phyloP scores from a whole-genome alignment of 257 asterid genomes.

The Handroanthus guayacan region DNA sequence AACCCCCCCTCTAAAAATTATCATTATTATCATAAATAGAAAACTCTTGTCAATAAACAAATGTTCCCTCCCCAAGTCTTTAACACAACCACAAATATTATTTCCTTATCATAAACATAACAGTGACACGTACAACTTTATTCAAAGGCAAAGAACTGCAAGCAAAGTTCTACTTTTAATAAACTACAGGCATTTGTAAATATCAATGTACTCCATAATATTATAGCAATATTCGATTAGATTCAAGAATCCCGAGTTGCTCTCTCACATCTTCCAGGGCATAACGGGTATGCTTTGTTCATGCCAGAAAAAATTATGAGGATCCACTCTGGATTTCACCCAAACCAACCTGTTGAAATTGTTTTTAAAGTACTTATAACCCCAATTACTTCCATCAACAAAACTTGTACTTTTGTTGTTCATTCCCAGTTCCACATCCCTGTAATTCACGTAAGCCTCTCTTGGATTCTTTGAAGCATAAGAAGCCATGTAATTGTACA shows the following conservation, averaged over 20 bases:
- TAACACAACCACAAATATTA: too few relatives aligned
- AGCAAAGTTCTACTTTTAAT: too few relatives aligned
- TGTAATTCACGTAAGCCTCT: background rate
- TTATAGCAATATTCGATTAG: background rate
- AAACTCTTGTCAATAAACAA: too few relatives aligned
- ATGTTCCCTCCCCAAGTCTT: too few relatives aligned
- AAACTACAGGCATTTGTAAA: too few relatives aligned
- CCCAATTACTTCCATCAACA: background rate
- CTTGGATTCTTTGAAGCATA: background rate
- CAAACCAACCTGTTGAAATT: background rate
- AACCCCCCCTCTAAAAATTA: too few relatives aligned
- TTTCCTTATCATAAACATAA: too few relatives aligned
- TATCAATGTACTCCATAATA: too few relatives aligned
- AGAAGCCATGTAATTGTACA: background rate
- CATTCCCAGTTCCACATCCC: background rate
- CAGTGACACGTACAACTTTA: too few relatives aligned
- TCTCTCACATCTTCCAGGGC: background rate
- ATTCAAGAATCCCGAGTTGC: background rate
- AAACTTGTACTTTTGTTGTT: background rate
- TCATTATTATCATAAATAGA: too few relatives aligned
- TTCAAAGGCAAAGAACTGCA: too few relatives aligned
- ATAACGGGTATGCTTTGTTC: conserved; percentile 39
- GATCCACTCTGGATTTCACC: conserved; percentile 27
- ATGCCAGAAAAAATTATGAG: conserved; percentile 35
- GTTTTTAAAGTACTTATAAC: background rate